These are phyloP conservation scores for Umbelopsis ramanniana DNA, from an alignment of 192 early-diverging fungal species.

Conservation along the genomic window DNA sequence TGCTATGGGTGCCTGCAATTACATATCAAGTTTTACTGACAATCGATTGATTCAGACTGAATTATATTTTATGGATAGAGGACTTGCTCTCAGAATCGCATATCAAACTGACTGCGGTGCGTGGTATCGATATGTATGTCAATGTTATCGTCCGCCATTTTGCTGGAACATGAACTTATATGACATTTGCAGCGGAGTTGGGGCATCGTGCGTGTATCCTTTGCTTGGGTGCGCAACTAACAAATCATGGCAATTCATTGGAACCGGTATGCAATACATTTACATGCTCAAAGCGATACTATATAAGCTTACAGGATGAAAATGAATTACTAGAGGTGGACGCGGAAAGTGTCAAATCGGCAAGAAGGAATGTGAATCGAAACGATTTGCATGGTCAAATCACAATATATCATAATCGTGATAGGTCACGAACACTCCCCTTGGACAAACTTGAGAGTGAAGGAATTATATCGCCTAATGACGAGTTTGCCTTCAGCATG, in stretches of 20 bases:
- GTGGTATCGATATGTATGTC: slow-evolving; percentile 69
- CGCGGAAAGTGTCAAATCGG: slow-evolving; percentile 61
- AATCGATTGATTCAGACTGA: slow-evolving; percentile 51
- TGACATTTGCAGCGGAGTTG: slow-evolving; percentile 67
- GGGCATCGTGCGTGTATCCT: slow-evolving; percentile 92
- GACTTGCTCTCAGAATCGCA: slow-evolving; percentile 52
- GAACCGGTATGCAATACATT: slow-evolving; percentile 54
- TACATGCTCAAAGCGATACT: neutral
- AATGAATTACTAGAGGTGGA: slow-evolving; percentile 61
- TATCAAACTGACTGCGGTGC: slow-evolving; percentile 16
- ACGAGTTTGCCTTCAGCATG: slow-evolving; percentile 76
- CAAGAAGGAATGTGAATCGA: slow-evolving; percentile 62
- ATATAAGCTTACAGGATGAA: neutral
- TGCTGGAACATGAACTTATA: neutral
- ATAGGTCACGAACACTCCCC: slow-evolving; percentile 27
- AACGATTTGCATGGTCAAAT: slow-evolving; percentile 70
- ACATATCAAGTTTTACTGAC: no score
- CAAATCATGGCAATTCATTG: slow-evolving; percentile 68
- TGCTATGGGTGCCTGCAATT: no score
- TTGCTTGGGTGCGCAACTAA: slow-evolving; percentile 70
- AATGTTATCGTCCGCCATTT: neutral
- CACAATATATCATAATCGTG: slow-evolving; percentile 51
- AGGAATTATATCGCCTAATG: slow-evolving; percentile 29
- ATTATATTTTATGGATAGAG: slow-evolving; percentile 73
- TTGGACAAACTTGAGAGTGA: slow-evolving; percentile 27